Conservation (phyloP, 495 filamentous ascomycete species). For the Podospora pseudoanserina region DNA sequence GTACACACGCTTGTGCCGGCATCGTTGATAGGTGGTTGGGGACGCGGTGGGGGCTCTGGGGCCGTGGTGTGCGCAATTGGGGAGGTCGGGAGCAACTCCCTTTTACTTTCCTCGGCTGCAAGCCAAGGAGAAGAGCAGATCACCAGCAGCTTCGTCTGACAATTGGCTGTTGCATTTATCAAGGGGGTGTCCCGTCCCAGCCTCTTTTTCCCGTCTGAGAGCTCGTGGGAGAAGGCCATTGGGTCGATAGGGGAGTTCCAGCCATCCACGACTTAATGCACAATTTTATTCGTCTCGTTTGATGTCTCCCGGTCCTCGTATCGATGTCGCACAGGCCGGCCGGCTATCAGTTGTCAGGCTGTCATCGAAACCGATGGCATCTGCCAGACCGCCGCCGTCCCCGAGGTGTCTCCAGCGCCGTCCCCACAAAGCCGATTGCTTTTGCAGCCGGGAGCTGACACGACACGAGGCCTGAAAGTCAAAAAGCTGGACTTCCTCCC, state of each 20-base stretch:
- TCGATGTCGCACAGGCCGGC: background rate
- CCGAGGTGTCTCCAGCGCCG: conserved; percentile 7
- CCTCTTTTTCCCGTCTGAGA: conserved; percentile 24
- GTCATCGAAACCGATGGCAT: background rate
- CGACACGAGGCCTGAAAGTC: background rate
- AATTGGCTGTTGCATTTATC: conserved; percentile 21
- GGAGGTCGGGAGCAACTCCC: conserved; percentile 13
- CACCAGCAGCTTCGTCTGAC: conserved; percentile 15
- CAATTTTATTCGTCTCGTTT: background rate
- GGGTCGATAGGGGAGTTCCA: conserved; percentile 13
- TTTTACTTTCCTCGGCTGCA: conserved; percentile 24
- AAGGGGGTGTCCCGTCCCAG: conserved; percentile 18
- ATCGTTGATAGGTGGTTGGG: conserved; percentile 18
- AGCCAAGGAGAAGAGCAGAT: conserved; percentile 23
- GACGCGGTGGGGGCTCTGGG: conserved; percentile 8
- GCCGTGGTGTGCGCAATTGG: background rate
- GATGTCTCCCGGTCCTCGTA: too few species aligned
- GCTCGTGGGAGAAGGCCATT: conserved; percentile 32
- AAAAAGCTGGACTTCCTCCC: background rate
- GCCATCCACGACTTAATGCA: conserved; percentile 20
- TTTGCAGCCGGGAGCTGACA: background rate
- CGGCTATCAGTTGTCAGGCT: background rate
- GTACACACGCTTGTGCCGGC: conserved; percentile 13
- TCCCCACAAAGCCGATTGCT: background rate
- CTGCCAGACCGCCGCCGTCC: background rate